Conservation (phyloP, 768 basidiomycete species). For the Erythrobasidium yunnanense region DNA sequence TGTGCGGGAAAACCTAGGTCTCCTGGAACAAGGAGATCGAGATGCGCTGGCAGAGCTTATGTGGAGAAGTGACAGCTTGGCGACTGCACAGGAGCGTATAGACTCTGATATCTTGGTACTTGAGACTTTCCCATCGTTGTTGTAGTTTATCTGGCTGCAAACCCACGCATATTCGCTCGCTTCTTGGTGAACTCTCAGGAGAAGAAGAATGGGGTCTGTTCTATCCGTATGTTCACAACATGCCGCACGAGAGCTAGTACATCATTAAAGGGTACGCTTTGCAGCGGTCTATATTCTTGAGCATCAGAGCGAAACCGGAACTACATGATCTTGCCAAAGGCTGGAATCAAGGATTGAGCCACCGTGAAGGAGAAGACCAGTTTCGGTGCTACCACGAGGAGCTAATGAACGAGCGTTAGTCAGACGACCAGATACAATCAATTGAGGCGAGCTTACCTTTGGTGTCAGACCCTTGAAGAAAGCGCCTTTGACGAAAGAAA, state of each 20-base stretch:
- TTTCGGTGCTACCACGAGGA: conserved; percentile 92
- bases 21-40: conserved; percentile 64
- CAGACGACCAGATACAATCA: background rate
- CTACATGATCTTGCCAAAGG: conserved; percentile 26
- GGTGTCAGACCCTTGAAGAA: conserved; percentile 97
- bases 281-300: too few relatives aligned
- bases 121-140: background rate
- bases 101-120: conserved; percentile 76
- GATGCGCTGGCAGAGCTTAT: conserved; percentile 65
- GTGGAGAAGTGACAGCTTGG: conserved; percentile 59
- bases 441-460: conserved; percentile 52
- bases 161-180: too few relatives aligned
- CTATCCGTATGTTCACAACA: too few relatives aligned
- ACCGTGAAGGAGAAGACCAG: conserved; percentile 96
- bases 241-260: too few relatives aligned
- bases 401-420: conserved; percentile 45
- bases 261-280: too few relatives aligned
- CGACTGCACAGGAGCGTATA: conserved; percentile 68
- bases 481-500: conserved; percentile 42
- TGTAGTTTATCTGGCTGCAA: background rate
- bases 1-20: conserved; percentile 60
- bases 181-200: too few relatives aligned
- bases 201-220: too few relatives aligned
- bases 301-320: background rate
- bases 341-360: conserved; percentile 50